phyloP scores from a whole-genome alignment of 2,329 filamentous ascomycete species.

The Verruconis gallopava region DNA sequence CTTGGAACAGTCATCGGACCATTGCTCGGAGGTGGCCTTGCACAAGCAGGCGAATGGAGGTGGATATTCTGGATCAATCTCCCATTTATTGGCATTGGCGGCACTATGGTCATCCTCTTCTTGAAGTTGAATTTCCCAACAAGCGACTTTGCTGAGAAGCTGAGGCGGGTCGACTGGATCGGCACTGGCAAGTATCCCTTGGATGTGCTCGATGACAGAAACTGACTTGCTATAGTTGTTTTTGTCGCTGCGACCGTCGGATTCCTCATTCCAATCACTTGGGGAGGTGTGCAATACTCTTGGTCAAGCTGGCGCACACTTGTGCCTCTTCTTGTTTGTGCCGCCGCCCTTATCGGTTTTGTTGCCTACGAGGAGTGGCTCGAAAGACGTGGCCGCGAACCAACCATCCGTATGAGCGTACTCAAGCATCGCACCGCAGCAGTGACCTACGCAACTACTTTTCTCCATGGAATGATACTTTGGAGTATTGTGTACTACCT shows the following conservation, averaged over 20 bases:
- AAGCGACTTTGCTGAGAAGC: conserved; percentile 34
- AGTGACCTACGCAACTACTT: conserved; percentile 38
- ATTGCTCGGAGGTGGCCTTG: conserved; percentile 38
- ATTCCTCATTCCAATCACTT: conserved; percentile 49
- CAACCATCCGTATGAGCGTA: conserved; percentile 33
- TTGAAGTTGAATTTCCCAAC: conserved; percentile 38
- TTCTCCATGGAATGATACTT: conserved; percentile 29
- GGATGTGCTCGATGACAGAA: too few relatives aligned
- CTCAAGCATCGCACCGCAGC: conserved; percentile 38
- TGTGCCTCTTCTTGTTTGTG: conserved; percentile 46
- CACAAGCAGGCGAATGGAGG: conserved; percentile 40
- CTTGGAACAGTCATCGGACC: conserved; percentile 43
- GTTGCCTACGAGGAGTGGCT: conserved; percentile 41
- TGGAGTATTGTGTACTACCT: conserved; percentile 28
- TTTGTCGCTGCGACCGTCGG: conserved; percentile 47
- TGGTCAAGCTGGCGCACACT: conserved; percentile 52
- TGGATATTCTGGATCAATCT: conserved; percentile 57
- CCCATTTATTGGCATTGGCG: conserved; percentile 40
- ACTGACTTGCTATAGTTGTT: too few relatives aligned
- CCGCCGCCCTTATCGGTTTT: conserved; percentile 24
- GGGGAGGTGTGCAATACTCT: conserved; percentile 52
- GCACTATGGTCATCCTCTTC: conserved; percentile 38
- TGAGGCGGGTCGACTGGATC: conserved; percentile 47
- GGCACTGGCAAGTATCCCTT: conserved; percentile 33
- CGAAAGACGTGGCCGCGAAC: conserved; percentile 29